Evolutionary conservation across 768 basidiomycete genomes (phyloP), one percentile per base, ranked within the genome.

Genomic region (Boletus pseudo-olivaceus): DNA sequence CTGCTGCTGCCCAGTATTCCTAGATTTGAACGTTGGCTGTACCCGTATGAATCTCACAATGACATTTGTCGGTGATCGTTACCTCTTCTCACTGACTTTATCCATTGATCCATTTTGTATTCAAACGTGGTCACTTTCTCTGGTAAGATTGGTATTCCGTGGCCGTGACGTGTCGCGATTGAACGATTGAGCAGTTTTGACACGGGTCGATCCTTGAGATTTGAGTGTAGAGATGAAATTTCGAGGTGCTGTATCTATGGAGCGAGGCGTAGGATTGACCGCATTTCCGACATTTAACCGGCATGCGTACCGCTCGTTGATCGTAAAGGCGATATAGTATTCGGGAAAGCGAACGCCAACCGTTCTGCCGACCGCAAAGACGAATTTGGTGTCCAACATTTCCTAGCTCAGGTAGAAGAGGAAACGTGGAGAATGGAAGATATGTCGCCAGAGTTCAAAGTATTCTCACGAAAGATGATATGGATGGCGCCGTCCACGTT

Each of bases 1-100:
- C 85, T 54, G 86, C 87, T 33, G 88, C 87, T 50, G 76, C 83
- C 20, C 82, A 76, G 29, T 84, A 81, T 64, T 78, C 73, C 60
- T 60, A 61, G 60, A 55, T 40, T 55, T 34, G 17, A 35, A 47
- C 23, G n/a, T 33, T 46, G 34, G 50, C 49, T 49, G 47, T 55
- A 58, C 20, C 8, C 40, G 12, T 34, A 53, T 48, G 47, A 23
- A 52, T 30, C 7, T 53, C 49, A 45, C 42, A 53, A 60, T 57
- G 49, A 33, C 51, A 55, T 35, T 43, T 41, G 49, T 53, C 49
- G 46, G 33, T 54, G 35, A 11, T 37, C 27, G 17, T 39, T 39
- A 39, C 19, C 57, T 47, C 49, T 26, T 20, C 39, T 60, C 55
- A 37, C 33, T 26, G 32, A 30, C 26, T 41, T 53, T 40, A 53